These are phyloP conservation scores for Ramularia collo-cygni DNA, from an alignment of 2,329 filamentous ascomycete genomes.

Conservation along the genomic window DNA sequence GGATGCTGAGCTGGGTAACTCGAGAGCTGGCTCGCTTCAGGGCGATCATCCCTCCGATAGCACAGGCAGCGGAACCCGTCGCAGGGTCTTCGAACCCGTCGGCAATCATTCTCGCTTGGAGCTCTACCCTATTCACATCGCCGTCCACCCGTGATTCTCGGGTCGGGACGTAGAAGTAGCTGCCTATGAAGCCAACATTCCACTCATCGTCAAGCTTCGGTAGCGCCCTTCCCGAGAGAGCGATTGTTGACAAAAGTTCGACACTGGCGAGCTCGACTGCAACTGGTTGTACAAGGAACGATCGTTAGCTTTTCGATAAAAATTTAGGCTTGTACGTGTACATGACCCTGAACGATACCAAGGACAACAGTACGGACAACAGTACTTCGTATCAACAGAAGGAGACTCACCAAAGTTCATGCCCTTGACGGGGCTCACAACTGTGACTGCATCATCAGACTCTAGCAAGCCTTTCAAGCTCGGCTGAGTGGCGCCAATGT, in stretches of 20 bases:
- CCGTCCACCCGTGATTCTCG: constrained; percentile 23
- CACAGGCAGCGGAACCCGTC: constrained; percentile 46
- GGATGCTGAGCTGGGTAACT: constrained; percentile 35
- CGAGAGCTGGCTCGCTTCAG: constrained; percentile 28
- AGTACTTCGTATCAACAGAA: constrained; percentile 36
- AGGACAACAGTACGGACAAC: too few species aligned
- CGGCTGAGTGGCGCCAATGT: constrained; percentile 33
- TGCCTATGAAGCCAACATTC: constrained; percentile 46
- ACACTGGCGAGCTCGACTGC: too few species aligned
- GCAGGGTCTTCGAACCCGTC: constrained; percentile 44
- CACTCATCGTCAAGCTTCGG: constrained; percentile 42
- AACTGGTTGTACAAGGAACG: too few species aligned
- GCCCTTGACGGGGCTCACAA: constrained; percentile 57
- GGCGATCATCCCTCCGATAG: constrained; percentile 40
- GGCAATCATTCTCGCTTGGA: constrained; percentile 58
- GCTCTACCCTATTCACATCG: constrained; percentile 18
- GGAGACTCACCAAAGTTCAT: constrained; percentile 66
- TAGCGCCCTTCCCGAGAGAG: constrained; percentile 26
- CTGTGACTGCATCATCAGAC: constrained; percentile 14
- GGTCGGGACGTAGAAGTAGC: constrained; percentile 54
- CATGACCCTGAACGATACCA: too few species aligned
- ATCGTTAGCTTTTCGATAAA: too few species aligned
- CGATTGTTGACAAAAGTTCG: too few species aligned
- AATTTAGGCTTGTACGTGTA: too few species aligned
- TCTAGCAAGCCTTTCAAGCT: constrained; percentile 18